Conservation (phyloP, 2,329 filamentous ascomycete species). For the Alternaria longipes region DNA sequence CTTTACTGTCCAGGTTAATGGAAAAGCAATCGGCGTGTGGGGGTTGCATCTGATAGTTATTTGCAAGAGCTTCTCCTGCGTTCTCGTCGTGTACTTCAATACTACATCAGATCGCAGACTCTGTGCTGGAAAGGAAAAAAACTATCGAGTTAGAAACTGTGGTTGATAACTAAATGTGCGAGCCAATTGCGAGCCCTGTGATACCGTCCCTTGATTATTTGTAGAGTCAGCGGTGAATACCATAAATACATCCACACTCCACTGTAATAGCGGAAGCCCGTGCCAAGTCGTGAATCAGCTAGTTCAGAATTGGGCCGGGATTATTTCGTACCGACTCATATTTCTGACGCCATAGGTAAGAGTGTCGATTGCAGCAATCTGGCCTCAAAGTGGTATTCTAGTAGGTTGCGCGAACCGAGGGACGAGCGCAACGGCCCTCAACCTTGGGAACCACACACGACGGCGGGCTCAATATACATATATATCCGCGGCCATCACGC, state of each 20-base stretch:
- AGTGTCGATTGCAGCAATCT: slow-evolving; percentile 9
- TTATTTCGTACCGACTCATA: slow-evolving; percentile 1
- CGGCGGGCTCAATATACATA: neutral
- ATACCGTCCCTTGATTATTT: neutral
- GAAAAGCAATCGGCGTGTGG: slow-evolving; percentile 24
- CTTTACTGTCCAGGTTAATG: slow-evolving; percentile 11
- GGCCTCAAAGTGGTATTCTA: slow-evolving; percentile 9
- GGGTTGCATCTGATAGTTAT: slow-evolving; percentile 18
- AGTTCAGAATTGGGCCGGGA: slow-evolving; percentile 3
- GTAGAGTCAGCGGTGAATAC: neutral
- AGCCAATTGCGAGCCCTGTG: neutral
- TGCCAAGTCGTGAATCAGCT: slow-evolving; percentile 8
- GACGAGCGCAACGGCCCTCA: neutral
- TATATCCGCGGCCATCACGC: neutral
- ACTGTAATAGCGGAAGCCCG: neutral
- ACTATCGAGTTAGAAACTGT: slow-evolving; percentile 12
- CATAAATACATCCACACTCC: slow-evolving; percentile 1
- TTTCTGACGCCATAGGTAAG: slow-evolving; percentile 11
- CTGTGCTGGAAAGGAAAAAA: neutral
- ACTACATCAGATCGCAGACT: neutral
- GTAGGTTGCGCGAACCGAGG: slow-evolving; percentile 12
- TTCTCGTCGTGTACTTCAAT: slow-evolving; percentile 23
- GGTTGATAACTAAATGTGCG: neutral
- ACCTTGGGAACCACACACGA: neutral
- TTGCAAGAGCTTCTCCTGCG: slow-evolving; percentile 13